phyloP scores from a whole-genome alignment of 176 grass and related monocot genomes.

The Coix lacrymajobi region DNA sequence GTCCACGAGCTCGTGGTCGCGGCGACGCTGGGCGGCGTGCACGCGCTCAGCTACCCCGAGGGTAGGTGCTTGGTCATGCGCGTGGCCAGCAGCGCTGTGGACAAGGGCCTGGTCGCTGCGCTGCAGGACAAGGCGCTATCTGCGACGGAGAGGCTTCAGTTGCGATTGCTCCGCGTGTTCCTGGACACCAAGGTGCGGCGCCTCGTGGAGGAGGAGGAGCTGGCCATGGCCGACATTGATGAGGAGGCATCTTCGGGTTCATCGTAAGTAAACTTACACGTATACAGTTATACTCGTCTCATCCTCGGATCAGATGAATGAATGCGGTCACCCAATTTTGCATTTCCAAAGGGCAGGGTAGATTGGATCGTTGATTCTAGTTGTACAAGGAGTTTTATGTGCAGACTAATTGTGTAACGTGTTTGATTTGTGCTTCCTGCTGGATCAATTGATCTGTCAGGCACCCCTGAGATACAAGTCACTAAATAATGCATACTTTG shows the following conservation, averaged over 20 bases:
- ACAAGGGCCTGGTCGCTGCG: neutral
- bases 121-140: slow-evolving; percentile 10
- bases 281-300: neutral
- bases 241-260: neutral
- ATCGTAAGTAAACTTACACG: neutral
- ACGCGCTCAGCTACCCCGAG: neutral
- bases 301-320: neutral
- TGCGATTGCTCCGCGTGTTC: neutral
- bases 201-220: neutral
- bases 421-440: neutral
- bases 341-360: neutral
- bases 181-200: neutral
- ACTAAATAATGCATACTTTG: neutral
- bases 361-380: neutral
- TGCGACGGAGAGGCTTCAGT: neutral
- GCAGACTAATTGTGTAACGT: neutral
- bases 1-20: slow-evolving; percentile 8
- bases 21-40: neutral
- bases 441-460: neutral
- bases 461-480: neutral
- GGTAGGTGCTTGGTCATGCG: neutral
- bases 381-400: neutral
- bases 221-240: neutral
- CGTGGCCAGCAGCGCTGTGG: neutral
- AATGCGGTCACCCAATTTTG: neutral